Conservation (phyloP, 176 grass and related monocot species). For the Secale cereale region DNA sequence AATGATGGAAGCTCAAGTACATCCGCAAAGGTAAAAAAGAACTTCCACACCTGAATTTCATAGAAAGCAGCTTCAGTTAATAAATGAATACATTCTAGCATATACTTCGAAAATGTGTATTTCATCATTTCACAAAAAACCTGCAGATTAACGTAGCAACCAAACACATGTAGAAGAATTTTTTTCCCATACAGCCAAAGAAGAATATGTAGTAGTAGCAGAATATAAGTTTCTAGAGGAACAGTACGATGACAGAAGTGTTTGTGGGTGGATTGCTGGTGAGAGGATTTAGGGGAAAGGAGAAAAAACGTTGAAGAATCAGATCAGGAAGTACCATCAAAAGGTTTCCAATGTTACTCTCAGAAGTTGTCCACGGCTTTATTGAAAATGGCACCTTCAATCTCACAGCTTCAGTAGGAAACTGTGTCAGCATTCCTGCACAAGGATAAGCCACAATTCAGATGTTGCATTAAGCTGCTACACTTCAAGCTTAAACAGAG, state of each 20-base stretch:
- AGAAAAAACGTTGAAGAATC: not conserved
- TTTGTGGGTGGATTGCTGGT: not conserved
- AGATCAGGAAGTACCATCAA: slow-evolving; percentile 69
- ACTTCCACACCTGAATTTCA: slow-evolving; percentile 88
- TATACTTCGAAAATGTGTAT: slow-evolving; percentile 1
- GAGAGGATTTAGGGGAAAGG: not conserved
- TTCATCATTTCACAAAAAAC: not conserved
- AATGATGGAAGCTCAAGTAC: slow-evolving; percentile 82
- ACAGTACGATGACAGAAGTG: not conserved
- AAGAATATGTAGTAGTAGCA: not conserved
- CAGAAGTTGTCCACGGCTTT: slow-evolving; percentile 76
- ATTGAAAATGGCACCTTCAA: slow-evolving; percentile 76
- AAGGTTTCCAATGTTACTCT: slow-evolving; percentile 89
- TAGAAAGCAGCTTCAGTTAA: slow-evolving; percentile 16
- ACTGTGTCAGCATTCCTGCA: slow-evolving; percentile 66
- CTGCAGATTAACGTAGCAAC: not conserved
- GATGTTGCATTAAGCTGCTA: not conserved
- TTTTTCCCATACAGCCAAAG: not conserved
- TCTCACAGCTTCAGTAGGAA: slow-evolving; percentile 60
- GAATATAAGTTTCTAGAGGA: not conserved
- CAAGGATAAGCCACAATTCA: slow-evolving; percentile 16
- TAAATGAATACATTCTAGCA: slow-evolving; percentile 6
- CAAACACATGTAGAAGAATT: not conserved
- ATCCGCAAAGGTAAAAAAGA: slow-evolving; percentile 90
- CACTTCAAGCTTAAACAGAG: not conserved